Percentiles rank a stretch among this genome's conserved stretches.
phyloP scores from a whole-genome alignment of 2,329 filamentous ascomycete genomes.

The Neofusicoccum parvum region DNA sequence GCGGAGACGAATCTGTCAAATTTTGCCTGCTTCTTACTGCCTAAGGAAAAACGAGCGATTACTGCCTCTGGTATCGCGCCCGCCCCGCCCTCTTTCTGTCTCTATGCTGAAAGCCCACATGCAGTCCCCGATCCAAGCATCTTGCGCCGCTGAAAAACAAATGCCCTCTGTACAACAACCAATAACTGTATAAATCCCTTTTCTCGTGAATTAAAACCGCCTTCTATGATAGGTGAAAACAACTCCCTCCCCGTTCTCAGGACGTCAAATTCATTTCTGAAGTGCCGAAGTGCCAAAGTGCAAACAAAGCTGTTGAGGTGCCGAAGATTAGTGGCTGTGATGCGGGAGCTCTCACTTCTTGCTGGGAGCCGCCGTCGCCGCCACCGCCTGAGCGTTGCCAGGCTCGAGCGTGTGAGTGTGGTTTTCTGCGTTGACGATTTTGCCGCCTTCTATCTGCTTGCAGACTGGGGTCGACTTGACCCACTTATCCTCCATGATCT shows the following conservation, averaged over 20 bases:
- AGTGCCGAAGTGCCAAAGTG: neutral
- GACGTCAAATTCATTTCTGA: conserved; percentile 3
- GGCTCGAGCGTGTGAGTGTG: conserved; percentile 88
- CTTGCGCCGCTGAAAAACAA: conserved; percentile 6
- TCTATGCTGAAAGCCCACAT: conserved; percentile 14
- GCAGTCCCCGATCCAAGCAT: conserved; percentile 3
- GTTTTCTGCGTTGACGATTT: conserved; percentile 70
- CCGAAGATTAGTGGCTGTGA: neutral
- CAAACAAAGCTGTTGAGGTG: neutral
- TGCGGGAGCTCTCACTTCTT: conserved; percentile 25
- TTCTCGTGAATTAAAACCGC: conserved; percentile 22
- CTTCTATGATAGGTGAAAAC: conserved; percentile 12
- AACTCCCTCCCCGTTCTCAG: neutral
- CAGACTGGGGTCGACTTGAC: conserved; percentile 84
- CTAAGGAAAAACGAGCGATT: conserved; percentile 13
- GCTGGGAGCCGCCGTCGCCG: conserved; percentile 26
- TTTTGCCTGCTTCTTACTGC: conserved; percentile 15
- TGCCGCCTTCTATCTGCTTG: conserved; percentile 72
- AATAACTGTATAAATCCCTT: conserved; percentile 3
- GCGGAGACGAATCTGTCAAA: conserved; percentile 12
- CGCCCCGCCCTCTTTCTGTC: neutral
- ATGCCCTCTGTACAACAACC: conserved; percentile 14
- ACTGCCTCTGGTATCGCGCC: conserved; percentile 12
- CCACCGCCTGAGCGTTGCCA: conserved; percentile 43
- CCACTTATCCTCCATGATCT: conserved; percentile 89